Evolutionary conservation across 306 rosid genomes (phyloP).

Genomic region (Cucurbita maxima): DNA sequence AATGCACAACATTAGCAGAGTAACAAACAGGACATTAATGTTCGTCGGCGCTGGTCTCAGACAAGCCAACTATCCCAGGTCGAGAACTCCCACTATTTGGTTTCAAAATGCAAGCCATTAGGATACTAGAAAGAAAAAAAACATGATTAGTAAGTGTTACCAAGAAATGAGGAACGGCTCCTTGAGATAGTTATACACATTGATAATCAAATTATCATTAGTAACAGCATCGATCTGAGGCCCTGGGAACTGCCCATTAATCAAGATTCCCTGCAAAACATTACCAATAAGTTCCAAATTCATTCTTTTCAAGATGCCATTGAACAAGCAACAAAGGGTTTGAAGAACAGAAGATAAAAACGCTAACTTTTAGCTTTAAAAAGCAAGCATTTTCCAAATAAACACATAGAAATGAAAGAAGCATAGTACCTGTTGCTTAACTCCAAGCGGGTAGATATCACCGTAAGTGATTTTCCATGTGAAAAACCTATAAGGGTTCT

Average conservation of each 20-base stretch:
- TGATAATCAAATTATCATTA: conserved; percentile 75
- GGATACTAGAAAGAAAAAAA: not conserved
- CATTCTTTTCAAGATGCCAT: not conserved
- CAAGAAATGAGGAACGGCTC: conserved; percentile 91
- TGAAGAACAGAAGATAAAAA: not conserved
- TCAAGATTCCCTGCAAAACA: conserved; percentile 63
- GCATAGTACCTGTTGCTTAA: conserved; percentile 61
- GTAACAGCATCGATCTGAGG: conserved; percentile 96
- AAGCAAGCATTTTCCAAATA: conserved; percentile 12
- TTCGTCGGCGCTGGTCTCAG: not conserved
- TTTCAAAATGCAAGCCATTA: not conserved
- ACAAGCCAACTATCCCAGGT: not conserved
- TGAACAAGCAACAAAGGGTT: not conserved
- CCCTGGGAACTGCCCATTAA: conserved; percentile 94
- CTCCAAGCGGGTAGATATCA: conserved; percentile 81
- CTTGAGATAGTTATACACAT: conserved; percentile 56
- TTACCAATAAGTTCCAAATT: not conserved
- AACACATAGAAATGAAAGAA: not conserved
- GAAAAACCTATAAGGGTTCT: conserved; percentile 65
- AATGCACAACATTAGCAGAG: not conserved
- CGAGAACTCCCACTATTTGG: not conserved
- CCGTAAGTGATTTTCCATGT: conserved; percentile 92
- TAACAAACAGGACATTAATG: not conserved
- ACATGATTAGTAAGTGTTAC: conserved; percentile 17
- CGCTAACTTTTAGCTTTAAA: not conserved